These are phyloP conservation scores for Pichia manshurica DNA, from an alignment of 805 yeast genomes.

Conservation along the genomic window DNA sequence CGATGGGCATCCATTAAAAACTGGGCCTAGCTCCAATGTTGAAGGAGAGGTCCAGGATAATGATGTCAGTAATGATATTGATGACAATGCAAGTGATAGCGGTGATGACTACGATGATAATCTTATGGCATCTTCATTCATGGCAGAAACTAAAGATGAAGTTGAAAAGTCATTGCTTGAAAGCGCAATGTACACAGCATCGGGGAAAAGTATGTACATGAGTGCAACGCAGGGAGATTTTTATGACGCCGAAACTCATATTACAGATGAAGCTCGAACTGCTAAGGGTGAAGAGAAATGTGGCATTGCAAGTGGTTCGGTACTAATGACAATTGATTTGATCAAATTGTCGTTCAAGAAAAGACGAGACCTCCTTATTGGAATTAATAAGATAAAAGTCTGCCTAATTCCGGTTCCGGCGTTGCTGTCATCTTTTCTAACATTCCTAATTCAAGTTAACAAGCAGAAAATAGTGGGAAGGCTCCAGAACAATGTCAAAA, in stretches of 20 bases:
- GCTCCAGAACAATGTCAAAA: neutral
- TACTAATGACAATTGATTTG: conserved; percentile 4
- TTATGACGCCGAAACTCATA: conserved; percentile 17
- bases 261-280: conserved; percentile 4
- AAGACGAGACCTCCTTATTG: conserved; percentile 32
- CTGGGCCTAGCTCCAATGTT: neutral
- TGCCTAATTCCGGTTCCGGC: conserved; percentile 42
- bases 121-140: conserved; percentile 32
- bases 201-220: conserved; percentile 65
- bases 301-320: neutral
- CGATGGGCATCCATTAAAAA: neutral
- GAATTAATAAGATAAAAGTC: conserved; percentile 36
- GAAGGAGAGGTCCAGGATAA: neutral
- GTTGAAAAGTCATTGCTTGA: conserved; percentile 36
- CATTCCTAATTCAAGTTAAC: conserved; percentile 33
- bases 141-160: conserved; percentile 26
- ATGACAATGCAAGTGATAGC: conserved; percentile 22
- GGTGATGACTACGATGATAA: conserved; percentile 35
- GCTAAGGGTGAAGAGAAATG: neutral
- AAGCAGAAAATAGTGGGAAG: conserved; percentile 10
- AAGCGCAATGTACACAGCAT: conserved; percentile 61
- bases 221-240: conserved; percentile 61
- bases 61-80: neutral
- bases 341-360: conserved; percentile 1
- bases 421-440: conserved; percentile 32